These are phyloP conservation scores for Diaporthe eres DNA, from an alignment of 2,329 filamentous ascomycete genomes.

Conservation along the genomic window DNA sequence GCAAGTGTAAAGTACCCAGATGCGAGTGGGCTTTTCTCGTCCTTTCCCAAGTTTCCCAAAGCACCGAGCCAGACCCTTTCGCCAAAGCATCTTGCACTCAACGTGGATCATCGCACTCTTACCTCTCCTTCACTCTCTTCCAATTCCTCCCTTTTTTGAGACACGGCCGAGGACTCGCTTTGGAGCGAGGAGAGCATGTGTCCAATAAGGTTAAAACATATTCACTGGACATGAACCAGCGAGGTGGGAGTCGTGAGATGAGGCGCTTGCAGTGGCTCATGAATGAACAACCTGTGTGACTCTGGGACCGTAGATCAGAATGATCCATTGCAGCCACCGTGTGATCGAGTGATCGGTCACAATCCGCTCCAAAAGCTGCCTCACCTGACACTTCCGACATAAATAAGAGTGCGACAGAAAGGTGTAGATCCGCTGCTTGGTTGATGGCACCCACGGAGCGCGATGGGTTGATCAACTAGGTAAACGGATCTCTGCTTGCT, in stretches of 20 bases:
- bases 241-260: background rate
- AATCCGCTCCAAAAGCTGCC: background rate
- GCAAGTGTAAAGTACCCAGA: background rate
- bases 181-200: background rate
- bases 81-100: background rate
- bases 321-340: background rate
- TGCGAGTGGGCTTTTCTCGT: background rate
- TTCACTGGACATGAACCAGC: background rate
- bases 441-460: conserved; percentile 24
- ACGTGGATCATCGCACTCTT: background rate
- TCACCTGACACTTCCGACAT: background rate
- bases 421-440: conserved; percentile 32
- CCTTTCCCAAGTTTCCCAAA: background rate
- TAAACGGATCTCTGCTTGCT: conserved; percentile 49
- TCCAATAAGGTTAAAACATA: background rate
- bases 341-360: background rate
- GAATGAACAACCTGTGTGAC: background rate
- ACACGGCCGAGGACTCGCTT: background rate
- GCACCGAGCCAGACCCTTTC: background rate
- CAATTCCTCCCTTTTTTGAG: no score
- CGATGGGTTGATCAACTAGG: conserved; percentile 31
- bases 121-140: background rate
- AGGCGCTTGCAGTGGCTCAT: background rate
- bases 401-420: background rate
- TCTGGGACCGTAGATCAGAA: background rate